phyloP scores from a whole-genome alignment of 2,329 filamentous ascomycete species.

The Lachnellula hyalina region DNA sequence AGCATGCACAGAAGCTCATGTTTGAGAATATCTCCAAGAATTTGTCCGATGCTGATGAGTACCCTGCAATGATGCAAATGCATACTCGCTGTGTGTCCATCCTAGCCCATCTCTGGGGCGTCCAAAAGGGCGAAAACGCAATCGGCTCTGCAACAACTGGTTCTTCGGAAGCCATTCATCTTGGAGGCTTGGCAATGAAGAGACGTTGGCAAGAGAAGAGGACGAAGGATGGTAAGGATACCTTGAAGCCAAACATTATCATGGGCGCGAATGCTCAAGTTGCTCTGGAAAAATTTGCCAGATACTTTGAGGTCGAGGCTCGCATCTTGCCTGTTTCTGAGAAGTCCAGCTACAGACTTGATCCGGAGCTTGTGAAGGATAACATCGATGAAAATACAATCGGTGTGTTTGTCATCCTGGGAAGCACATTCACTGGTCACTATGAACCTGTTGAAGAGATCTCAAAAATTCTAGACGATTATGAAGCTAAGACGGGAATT shows the following conservation, averaged over 20 bases:
- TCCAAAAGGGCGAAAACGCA: conserved; percentile 55
- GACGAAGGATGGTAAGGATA: conserved; percentile 55
- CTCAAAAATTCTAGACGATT: conserved; percentile 58
- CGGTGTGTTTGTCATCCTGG: conserved; percentile 68
- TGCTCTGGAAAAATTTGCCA: conserved; percentile 65
- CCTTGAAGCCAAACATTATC: conserved; percentile 62
- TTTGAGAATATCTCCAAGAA: conserved; percentile 66
- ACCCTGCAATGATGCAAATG: conserved; percentile 54
- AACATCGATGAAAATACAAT: conserved; percentile 74
- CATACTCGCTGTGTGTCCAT: conserved; percentile 65
- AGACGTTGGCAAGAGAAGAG: conserved; percentile 65
- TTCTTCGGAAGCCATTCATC: conserved; percentile 65
- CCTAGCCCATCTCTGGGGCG: conserved; percentile 61
- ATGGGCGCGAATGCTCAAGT: conserved; percentile 73
- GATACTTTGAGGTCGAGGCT: conserved; percentile 70
- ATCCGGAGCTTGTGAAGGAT: conserved; percentile 57
- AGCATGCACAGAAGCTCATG: conserved; percentile 59
- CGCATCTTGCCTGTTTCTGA: conserved; percentile 58
- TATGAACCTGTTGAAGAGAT: conserved; percentile 68
- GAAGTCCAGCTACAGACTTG: conserved; percentile 55
- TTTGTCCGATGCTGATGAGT: conserved; percentile 64
- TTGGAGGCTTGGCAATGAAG: conserved; percentile 70
- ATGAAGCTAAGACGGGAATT: conserved; percentile 53
- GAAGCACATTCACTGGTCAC: conserved; percentile 68
- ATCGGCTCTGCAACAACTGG: conserved; percentile 67